phyloP scores from a whole-genome alignment of 1,284 basidiomycete species.

The Cystobasidium slooffiae region DNA sequence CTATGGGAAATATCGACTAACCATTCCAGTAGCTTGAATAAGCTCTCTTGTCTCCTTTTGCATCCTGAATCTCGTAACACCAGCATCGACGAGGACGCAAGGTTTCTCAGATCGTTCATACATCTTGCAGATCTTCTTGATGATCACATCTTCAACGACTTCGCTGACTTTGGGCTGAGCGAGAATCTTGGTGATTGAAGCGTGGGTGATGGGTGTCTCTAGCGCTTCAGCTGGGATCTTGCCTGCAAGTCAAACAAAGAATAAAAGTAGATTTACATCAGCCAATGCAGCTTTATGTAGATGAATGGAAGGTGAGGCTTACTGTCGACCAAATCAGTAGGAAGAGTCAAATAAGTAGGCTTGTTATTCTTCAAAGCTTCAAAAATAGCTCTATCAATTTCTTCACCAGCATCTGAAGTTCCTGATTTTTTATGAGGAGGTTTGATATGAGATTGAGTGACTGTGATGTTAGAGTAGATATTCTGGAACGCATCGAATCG shows the following conservation, averaged over 20 bases:
- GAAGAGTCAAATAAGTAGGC: constrained; percentile 82
- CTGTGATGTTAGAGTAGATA: constrained; percentile 76
- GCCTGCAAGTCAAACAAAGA: constrained; percentile 57
- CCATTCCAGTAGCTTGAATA: constrained; percentile 65
- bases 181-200: constrained; percentile 31
- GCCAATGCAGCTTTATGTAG: neutral
- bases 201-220: constrained; percentile 63
- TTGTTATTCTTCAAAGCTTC: constrained; percentile 61
- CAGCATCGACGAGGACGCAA: constrained; percentile 85
- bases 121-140: constrained; percentile 70
- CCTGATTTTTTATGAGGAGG: constrained; percentile 35
- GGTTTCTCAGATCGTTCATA: constrained; percentile 71
- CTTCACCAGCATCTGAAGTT: constrained; percentile 63
- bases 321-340: constrained; percentile 72
- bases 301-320: neutral
- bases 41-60: constrained; percentile 72
- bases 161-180: constrained; percentile 27
- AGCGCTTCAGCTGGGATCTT: constrained; percentile 72
- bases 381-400: constrained; percentile 80
- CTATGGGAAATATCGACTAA: constrained; percentile 57
- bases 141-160: constrained; percentile 66
- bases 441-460: constrained; percentile 64
- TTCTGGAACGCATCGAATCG: constrained; percentile 73
- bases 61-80: constrained; percentile 78
- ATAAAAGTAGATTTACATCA: neutral